Base-by-base conservation (phyloP, 495 filamentous ascomycete species). In the Baudoinia panamericana region DNA sequence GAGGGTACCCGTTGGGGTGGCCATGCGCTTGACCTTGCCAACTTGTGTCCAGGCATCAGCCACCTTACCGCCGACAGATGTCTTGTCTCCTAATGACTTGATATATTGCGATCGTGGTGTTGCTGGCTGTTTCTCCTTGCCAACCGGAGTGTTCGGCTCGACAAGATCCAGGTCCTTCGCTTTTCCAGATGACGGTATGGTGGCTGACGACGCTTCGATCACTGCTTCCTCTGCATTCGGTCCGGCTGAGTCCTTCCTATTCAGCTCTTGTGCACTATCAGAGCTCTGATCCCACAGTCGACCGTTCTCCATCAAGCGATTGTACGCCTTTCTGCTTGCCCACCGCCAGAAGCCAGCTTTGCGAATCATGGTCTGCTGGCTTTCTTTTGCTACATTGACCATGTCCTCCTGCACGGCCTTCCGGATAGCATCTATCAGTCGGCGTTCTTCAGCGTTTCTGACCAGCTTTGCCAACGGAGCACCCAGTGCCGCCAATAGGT, bases 291-390 rank as follows among this genome's bases (percentile, higher is more conserved):
- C 35, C 46, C 46, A 50, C 2, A 50, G n/a, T 21, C 41, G 18
- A 7, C 46, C 41, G 26, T 52, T 48, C 18, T 29, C 16, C 25
- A 52, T 29, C 38, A 52, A 34, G 12, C 35, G 22, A 32, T 48
- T 38, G 28, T 44, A 41, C 3, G 29, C 45, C 32, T 42, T 47
- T 18, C 20, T 36, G 32, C 38, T 46, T 20, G 43, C 48, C 38
- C 43, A 51, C 8, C 48, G 30, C 48, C 48, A 47, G 35, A 46
- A 51, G 7, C 38, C 48, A 8, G 31, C 48, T 25, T 52, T 49
- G 20, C 45, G 26, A 30, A 39, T 36, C 27, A 6, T 26, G 3
- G 19, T 49, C 20, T 36, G 16, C 13, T 41, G 20, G 1, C 35
- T 17, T 27, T 52, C 45, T 13, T 41, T 48, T 3, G 22, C 20